Base-by-base conservation (phyloP, 768 basidiomycete genomes). In the Leccinum pellstonianum region DNA sequence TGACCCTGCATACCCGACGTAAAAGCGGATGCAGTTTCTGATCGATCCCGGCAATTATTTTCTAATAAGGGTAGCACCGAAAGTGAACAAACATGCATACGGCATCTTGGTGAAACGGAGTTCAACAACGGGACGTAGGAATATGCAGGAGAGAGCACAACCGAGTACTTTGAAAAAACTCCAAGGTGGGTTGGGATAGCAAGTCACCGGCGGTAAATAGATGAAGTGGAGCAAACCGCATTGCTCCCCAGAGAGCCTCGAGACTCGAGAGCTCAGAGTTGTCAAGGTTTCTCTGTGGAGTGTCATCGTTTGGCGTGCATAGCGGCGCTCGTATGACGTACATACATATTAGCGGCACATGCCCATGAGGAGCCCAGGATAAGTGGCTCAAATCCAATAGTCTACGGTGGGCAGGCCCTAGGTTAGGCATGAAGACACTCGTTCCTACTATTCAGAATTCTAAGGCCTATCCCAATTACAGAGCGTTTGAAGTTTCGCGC, bases 31-130 rank as follows among this genome's bases (percentile, higher is more conserved):
- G 12, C 33, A 33, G 4, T 35, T 35, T 35, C 52, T 57, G 21
- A 35, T 9, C 1, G 75, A 73, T 2, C 77, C 79, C 12, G 77
- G 78, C 47, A 77, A 77, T 11, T 66, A 48, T 4, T 77, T 75
- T 56, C 76, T 78, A 17, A 74, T 74, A 29, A 78, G 66, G 4
- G 77, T 72, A 6, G 72, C 76, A 12, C 68, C 64, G 12, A 52
- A 73, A 70, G 12, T 4, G 33, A 51, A 38, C 58, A 38, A 62
- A 43, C 35, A 41, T 3, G 11, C 15, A 23, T 4, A 41, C 21
- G 15, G 47, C 21, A 12, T 3, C 3, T 12, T 21, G 10, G 19
- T 46, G 43, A n/a, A 46, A 46, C 43, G 11, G 8, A 10, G n/a
- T 19, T 19, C n/a, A 11, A 43, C 41, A 19, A 43, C 41, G 41